phyloP scores from a whole-genome alignment of 2,329 filamentous ascomycete species.

The Plenodomus tracheiphilus region DNA sequence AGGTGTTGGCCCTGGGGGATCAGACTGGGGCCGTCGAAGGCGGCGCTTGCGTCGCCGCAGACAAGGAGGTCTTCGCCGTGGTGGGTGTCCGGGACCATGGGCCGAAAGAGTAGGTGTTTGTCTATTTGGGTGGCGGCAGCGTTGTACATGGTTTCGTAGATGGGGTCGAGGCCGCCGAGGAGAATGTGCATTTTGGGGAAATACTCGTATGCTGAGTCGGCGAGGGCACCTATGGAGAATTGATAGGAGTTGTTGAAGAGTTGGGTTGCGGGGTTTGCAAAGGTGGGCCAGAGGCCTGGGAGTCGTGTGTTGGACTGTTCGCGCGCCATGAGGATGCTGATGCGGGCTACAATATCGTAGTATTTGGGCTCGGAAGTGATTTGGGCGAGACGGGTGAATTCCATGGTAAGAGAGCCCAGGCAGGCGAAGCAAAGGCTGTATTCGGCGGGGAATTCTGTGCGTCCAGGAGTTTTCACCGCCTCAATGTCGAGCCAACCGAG shows the following conservation, averaged over 20 bases:
- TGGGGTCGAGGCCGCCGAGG: slow-evolving; percentile 47
- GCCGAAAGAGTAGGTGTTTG: slow-evolving; percentile 54
- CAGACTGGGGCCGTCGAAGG: slow-evolving; percentile 19
- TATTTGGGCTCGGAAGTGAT: slow-evolving; percentile 41
- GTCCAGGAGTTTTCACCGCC: slow-evolving; percentile 31
- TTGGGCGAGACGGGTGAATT: slow-evolving; percentile 45
- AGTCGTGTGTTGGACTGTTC: slow-evolving; percentile 37
- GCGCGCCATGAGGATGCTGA: slow-evolving; percentile 37
- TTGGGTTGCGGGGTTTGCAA: slow-evolving; percentile 41
- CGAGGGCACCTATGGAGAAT: slow-evolving; percentile 44
- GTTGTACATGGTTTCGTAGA: slow-evolving; percentile 62
- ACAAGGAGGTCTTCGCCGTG: slow-evolving; percentile 33
- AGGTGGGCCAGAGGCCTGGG: slow-evolving; percentile 45
- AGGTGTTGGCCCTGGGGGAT: slow-evolving; percentile 61
- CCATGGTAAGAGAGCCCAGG: slow-evolving; percentile 50
- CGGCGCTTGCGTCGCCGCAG: slow-evolving; percentile 40
- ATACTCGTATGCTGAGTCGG: slow-evolving; percentile 45
- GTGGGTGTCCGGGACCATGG: slow-evolving; percentile 38
- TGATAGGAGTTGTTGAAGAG: slow-evolving; percentile 30
- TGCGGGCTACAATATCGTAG: slow-evolving; percentile 42
- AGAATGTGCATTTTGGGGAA: slow-evolving; percentile 42
- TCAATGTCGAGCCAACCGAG: slow-evolving; percentile 49
- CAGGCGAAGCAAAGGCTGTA: slow-evolving; percentile 50
- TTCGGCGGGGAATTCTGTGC: slow-evolving; percentile 41
- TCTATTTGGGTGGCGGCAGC: slow-evolving; percentile 49